These are phyloP conservation scores for Penicillium sp. DNA, from an alignment of 2,329 filamentous ascomycete species.

Conservation along the genomic window DNA sequence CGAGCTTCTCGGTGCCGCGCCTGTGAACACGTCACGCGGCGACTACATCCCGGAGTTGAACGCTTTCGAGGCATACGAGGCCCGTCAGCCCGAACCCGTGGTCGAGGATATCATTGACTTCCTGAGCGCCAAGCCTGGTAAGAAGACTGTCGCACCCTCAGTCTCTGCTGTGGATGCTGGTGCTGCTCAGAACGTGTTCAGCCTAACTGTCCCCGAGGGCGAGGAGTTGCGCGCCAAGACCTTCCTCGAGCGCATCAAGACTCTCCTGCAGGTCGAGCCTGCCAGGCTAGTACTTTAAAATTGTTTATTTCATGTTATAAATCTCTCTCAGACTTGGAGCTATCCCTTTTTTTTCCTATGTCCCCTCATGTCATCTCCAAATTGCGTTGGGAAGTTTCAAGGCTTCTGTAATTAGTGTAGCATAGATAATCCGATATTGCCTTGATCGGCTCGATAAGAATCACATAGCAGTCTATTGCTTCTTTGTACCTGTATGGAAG, in stretches of 20 bases:
- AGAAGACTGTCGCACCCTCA: constrained; percentile 32
- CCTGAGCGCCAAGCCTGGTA: constrained; percentile 56
- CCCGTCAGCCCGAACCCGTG: constrained; percentile 41
- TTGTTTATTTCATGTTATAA: constrained; percentile 13
- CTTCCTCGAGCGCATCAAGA: constrained; percentile 86
- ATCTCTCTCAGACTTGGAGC: constrained; percentile 11
- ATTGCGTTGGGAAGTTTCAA: constrained; percentile 10
- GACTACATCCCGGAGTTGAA: constrained; percentile 73
- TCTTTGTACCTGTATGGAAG: too few relatives aligned
- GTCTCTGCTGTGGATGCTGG: constrained; percentile 39
- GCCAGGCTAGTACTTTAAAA: constrained; percentile 65
- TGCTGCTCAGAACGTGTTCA: constrained; percentile 73
- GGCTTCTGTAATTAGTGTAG: constrained; percentile 29
- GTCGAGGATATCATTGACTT: constrained; percentile 83
- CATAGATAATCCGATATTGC: constrained; percentile 29
- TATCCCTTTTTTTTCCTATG: constrained; percentile 8
- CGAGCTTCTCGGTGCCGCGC: constrained; percentile 69
- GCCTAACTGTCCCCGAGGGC: constrained; percentile 71
- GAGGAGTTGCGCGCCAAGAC: constrained; percentile 80
- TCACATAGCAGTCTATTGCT: not conserved
- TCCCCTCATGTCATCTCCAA: constrained; percentile 21
- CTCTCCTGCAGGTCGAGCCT: constrained; percentile 77
- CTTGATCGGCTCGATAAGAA: constrained; percentile 12
- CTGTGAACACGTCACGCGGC: constrained; percentile 53
- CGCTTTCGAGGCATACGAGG: constrained; percentile 42